Evolutionary conservation across 805 yeast species (phyloP).

Genomic region (Spathaspora sp.): DNA sequence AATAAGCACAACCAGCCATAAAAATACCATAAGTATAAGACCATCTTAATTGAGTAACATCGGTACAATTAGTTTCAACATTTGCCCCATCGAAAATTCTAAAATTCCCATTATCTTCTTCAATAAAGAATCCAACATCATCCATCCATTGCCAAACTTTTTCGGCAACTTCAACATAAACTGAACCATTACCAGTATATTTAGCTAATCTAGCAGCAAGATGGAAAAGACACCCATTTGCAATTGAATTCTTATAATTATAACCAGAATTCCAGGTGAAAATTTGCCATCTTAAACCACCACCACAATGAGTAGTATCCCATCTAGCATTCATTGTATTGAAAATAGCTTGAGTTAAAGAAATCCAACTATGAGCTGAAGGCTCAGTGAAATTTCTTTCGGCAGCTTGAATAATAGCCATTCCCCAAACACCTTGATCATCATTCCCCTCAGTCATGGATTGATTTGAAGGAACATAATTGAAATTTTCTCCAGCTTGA

Average conservation of each 20-base stretch:
- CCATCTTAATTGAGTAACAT: constrained; percentile 55
- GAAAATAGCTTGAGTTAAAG: constrained; percentile 83
- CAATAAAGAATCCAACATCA: constrained; percentile 28
- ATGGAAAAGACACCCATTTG: constrained; percentile 89
- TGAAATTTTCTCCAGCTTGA: constrained; percentile 38
- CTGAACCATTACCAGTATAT: constrained; percentile 61
- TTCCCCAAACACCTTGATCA: constrained; percentile 53
- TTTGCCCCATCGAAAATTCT: constrained; percentile 58
- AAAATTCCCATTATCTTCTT: constrained; percentile 19
- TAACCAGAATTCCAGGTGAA: constrained; percentile 93
- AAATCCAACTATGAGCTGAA: constrained; percentile 78
- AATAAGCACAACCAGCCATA: constrained; percentile 65
- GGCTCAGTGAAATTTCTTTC: constrained; percentile 37
- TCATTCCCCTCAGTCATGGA: constrained; percentile 48
- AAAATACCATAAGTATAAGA: constrained; percentile 68
- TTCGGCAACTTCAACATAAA: constrained; percentile 72
- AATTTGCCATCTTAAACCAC: constrained; percentile 97
- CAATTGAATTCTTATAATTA: constrained; percentile 84
- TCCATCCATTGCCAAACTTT: constrained; percentile 78
- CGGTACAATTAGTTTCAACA: constrained; percentile 42
- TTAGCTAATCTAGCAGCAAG: constrained; percentile 84
- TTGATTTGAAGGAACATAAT: constrained; percentile 45
- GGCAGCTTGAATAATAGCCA: constrained; percentile 44
- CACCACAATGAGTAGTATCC: constrained; percentile 72
- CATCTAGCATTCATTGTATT: constrained; percentile 88